Conservation (phyloP, 2,329 filamentous ascomycete genomes). For the Alternaria sp. region DNA sequence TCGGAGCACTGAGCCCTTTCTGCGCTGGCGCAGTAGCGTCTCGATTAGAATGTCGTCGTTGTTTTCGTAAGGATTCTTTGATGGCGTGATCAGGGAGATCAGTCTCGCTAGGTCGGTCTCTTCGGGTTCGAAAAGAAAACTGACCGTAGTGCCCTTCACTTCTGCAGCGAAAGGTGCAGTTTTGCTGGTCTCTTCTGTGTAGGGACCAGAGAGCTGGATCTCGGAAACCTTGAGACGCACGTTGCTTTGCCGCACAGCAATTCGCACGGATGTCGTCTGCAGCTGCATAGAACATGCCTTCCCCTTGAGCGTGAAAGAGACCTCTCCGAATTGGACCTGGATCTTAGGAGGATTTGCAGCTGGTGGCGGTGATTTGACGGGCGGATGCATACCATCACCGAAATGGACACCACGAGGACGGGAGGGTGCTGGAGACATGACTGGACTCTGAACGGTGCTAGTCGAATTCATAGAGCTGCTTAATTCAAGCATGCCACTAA, state of each 20-base stretch:
- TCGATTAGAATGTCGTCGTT: conserved; percentile 96
- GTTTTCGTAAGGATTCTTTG: conserved; percentile 85
- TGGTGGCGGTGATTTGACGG: conserved; percentile 21
- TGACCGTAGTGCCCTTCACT: conserved; percentile 70
- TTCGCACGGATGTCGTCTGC: conserved; percentile 81
- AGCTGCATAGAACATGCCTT: conserved; percentile 77
- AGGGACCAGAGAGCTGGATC: conserved; percentile 77
- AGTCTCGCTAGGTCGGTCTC: conserved; percentile 83
- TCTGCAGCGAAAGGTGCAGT: conserved; percentile 70
- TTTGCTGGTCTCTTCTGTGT: conserved; percentile 61
- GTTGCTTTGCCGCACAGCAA: conserved; percentile 76
- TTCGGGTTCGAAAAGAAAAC: conserved; percentile 76
- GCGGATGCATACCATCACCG: conserved; percentile 54
- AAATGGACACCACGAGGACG: conserved; percentile 65
- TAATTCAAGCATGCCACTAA: conserved; percentile 90
- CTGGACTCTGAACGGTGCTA: conserved; percentile 58
- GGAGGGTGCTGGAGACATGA: conserved; percentile 39
- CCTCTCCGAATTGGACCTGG: conserved; percentile 78
- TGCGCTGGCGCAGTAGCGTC: conserved; percentile 83
- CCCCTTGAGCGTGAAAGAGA: conserved; percentile 78
- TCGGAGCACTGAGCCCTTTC: conserved; percentile 84
- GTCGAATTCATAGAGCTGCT: conserved; percentile 83
- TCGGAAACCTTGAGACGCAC: conserved; percentile 78
- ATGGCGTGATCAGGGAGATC: conserved; percentile 86
- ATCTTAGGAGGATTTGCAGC: conserved; percentile 63